These are phyloP conservation scores for Shiraia sp. DNA, from an alignment of 2,329 filamentous ascomycete genomes.

Conservation along the genomic window DNA sequence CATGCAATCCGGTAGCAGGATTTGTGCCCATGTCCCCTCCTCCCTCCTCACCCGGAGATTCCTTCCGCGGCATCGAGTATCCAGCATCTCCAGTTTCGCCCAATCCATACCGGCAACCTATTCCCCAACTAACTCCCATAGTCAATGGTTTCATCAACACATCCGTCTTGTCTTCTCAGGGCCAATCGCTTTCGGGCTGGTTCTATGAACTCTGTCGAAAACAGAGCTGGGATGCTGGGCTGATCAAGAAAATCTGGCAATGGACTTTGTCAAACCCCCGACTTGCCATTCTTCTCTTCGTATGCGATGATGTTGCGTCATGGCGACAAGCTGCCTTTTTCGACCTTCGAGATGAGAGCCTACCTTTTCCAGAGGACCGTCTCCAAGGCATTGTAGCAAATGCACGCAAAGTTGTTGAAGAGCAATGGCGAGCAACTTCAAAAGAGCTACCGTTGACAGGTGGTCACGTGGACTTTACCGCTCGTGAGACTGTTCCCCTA, in stretches of 20 bases:
- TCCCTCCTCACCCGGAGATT: slow-evolving; percentile 32
- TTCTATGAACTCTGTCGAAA: slow-evolving; percentile 42
- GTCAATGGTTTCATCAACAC: slow-evolving; percentile 45
- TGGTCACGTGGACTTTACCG: slow-evolving; percentile 41
- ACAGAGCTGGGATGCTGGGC: slow-evolving; percentile 40
- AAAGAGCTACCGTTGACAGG: slow-evolving; percentile 45
- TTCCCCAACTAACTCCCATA: slow-evolving; percentile 30
- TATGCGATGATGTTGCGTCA: slow-evolving; percentile 46
- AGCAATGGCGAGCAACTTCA: slow-evolving; percentile 47
- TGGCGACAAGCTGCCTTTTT: slow-evolving; percentile 45
- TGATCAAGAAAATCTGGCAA: slow-evolving; percentile 44
- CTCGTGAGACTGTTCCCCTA: slow-evolving; percentile 43
- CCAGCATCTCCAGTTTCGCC: slow-evolving; percentile 37
- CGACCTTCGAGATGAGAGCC: slow-evolving; percentile 42
- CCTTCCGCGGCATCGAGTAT: slow-evolving; percentile 33
- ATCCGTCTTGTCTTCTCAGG: slow-evolving; percentile 39
- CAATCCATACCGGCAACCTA: slow-evolving; percentile 42
- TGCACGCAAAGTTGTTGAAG: slow-evolving; percentile 43
- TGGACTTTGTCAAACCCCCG: slow-evolving; percentile 46
- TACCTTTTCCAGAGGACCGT: slow-evolving; percentile 44
- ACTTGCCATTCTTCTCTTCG: slow-evolving; percentile 42
- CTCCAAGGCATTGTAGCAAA: slow-evolving; percentile 45
- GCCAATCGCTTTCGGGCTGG: slow-evolving; percentile 42
- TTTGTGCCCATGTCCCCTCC: slow-evolving; percentile 41
- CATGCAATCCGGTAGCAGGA: slow-evolving; percentile 37